Conservation (phyloP, 2,329 filamentous ascomycete genomes). For the Epichloe aotearoae region DNA sequence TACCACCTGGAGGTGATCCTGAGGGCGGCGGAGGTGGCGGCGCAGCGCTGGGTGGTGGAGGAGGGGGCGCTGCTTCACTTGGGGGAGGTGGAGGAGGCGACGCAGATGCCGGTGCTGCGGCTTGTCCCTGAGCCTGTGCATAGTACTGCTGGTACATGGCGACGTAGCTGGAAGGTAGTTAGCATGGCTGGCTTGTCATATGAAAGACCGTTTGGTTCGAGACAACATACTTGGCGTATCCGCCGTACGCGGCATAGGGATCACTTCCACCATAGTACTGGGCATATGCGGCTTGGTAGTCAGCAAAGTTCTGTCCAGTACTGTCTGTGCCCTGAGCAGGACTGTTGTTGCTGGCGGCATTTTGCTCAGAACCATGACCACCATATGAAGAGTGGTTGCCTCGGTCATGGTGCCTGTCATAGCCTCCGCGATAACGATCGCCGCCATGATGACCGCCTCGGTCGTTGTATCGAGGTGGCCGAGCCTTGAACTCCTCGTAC, state of each 20-base stretch:
- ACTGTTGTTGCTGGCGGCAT: slow-evolving; percentile 24
- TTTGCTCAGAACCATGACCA: slow-evolving; percentile 16
- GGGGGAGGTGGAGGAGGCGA: slow-evolving; percentile 49
- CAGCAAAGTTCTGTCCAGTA: slow-evolving; percentile 21
- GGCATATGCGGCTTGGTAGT: slow-evolving; percentile 72
- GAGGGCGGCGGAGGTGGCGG: slow-evolving; percentile 39
- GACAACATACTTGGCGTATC: slow-evolving; percentile 56
- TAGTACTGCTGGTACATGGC: slow-evolving; percentile 66
- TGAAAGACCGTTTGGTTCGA: background rate
- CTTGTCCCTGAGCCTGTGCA: slow-evolving; percentile 33
- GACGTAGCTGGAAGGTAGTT: slow-evolving; percentile 32
- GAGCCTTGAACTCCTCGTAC: slow-evolving; percentile 82
- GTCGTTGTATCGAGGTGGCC: slow-evolving; percentile 54
- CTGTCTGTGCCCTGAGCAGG: slow-evolving; percentile 19
- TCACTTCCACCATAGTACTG: slow-evolving; percentile 67
- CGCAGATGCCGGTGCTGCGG: slow-evolving; percentile 32
- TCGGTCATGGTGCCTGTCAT: slow-evolving; percentile 16
- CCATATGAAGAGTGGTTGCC: slow-evolving; percentile 17
- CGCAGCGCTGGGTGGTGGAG: slow-evolving; percentile 34
- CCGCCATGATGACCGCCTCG: slow-evolving; percentile 19
- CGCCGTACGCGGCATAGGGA: slow-evolving; percentile 83
- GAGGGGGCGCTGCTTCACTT: slow-evolving; percentile 48
- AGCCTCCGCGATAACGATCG: slow-evolving; percentile 19
- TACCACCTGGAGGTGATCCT: slow-evolving; percentile 37
- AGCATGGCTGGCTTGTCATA: slow-evolving; percentile 10